These are phyloP conservation scores for Torulaspora delbrueckii DNA, from an alignment of 805 yeast genomes.

Conservation along the genomic window DNA sequence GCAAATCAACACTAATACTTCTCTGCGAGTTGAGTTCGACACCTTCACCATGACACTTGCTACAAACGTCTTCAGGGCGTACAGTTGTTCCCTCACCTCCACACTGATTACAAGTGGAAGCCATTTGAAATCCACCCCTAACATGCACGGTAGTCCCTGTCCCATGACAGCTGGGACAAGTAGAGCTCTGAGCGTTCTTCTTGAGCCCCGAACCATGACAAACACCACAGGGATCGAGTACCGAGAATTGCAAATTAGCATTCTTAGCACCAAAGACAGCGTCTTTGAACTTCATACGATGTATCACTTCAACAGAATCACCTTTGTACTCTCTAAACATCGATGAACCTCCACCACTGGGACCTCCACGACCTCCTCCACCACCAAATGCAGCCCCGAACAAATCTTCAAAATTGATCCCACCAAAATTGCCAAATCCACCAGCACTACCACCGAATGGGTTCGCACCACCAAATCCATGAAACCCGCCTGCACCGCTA, in stretches of 20 bases:
- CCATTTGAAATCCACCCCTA: slow-evolving; percentile 94
- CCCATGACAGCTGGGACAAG: slow-evolving; percentile 88
- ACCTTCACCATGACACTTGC: slow-evolving; percentile 84
- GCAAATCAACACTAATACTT: slow-evolving; percentile 76
- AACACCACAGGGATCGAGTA: slow-evolving; percentile 67
- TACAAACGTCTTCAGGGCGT: slow-evolving; percentile 64
- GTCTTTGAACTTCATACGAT: slow-evolving; percentile 74
- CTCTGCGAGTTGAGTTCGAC: slow-evolving; percentile 57
- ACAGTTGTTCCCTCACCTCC: slow-evolving; percentile 83
- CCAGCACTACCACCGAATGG: slow-evolving; percentile 15
- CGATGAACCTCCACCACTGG: slow-evolving; percentile 27
- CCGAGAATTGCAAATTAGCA: slow-evolving; percentile 60
- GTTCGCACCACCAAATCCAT: slow-evolving; percentile 45
- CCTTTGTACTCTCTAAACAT: slow-evolving; percentile 75
- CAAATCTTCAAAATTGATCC: slow-evolving; percentile 56
- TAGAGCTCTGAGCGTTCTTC: slow-evolving; percentile 57
- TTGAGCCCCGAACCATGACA: slow-evolving; percentile 88
- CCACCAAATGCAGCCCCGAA: slow-evolving; percentile 43
- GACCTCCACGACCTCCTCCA: slow-evolving; percentile 30
- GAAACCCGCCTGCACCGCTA: slow-evolving; percentile 45
- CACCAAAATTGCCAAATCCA: slow-evolving; percentile 41
- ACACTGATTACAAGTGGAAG: slow-evolving; percentile 84
- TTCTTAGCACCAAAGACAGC: slow-evolving; percentile 75
- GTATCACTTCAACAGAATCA: slow-evolving; percentile 76
- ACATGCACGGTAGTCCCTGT: slow-evolving; percentile 85